Evolutionary conservation across 1,284 basidiomycete species (phyloP).

Genomic region (Marasmius sp.): DNA sequence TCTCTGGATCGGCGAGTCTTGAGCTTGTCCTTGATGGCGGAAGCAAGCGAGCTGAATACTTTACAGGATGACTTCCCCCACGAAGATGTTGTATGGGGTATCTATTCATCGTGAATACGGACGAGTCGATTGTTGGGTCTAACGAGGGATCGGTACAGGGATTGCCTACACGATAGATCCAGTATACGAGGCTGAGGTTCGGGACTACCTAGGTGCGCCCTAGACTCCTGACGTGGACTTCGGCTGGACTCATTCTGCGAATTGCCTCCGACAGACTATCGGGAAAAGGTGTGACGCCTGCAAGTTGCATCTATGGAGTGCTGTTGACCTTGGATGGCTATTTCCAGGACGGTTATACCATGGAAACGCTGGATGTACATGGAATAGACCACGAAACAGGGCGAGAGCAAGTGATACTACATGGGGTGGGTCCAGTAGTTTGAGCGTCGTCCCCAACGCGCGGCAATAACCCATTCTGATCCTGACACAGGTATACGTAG

Average conservation of each 20-base stretch:
- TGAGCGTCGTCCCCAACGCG: not conserved
- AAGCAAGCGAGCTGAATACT: not conserved
- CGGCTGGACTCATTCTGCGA: not conserved
- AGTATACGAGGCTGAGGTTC: conserved; percentile 67
- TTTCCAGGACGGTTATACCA: conserved; percentile 70
- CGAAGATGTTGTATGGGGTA: conserved; percentile 84
- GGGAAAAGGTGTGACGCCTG: conserved; percentile 69
- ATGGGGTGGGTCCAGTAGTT: conserved; percentile 39
- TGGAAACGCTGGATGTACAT: conserved; percentile 64
- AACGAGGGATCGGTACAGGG: conserved; percentile 38
- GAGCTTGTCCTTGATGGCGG: not conserved
- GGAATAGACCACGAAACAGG: conserved; percentile 45
- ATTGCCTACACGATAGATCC: conserved; percentile 86
- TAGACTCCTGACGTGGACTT: not conserved
- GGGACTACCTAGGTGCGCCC: conserved; percentile 75
- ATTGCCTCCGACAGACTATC: conserved; percentile 50
- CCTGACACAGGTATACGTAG: conserved; percentile 10
- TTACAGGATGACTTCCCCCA: conserved; percentile 72
- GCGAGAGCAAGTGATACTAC: conserved; percentile 53
- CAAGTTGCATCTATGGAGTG: not conserved
- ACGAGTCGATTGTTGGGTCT: not conserved
- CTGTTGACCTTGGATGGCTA: not conserved
- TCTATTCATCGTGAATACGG: conserved; percentile 16
- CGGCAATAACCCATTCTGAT: not conserved
- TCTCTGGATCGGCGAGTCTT: conserved; percentile 57